These are phyloP conservation scores for Endocalyx cinctus DNA, from an alignment of 2,329 filamentous ascomycete species.

Conservation along the genomic window DNA sequence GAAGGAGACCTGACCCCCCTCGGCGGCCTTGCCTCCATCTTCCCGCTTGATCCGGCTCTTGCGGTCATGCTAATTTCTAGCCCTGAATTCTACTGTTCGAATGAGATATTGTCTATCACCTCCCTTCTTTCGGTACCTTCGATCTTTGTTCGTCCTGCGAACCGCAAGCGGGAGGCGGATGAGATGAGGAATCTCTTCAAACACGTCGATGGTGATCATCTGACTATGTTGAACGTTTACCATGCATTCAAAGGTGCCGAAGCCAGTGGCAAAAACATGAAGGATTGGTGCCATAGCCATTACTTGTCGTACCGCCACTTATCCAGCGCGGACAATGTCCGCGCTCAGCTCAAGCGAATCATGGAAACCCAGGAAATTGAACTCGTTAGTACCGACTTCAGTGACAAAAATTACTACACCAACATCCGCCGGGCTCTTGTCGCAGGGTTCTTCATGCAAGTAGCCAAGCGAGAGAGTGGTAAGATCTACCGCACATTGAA, in stretches of 20 bases:
- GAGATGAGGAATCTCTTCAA: constrained; percentile 96
- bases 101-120: constrained; percentile 94
- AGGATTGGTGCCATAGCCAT: constrained; percentile 95
- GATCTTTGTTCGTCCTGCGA: constrained; percentile 83
- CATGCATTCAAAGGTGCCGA: constrained; percentile 85
- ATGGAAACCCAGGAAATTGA: constrained; percentile 92
- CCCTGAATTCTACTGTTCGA: constrained; percentile 97
- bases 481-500: constrained; percentile 96
- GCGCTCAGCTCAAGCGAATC: constrained; percentile 84
- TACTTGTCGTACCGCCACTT: constrained; percentile 87
- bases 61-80: constrained; percentile 98
- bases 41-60: constrained; percentile 87
- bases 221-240: constrained; percentile 95
- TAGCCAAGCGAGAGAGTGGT: constrained; percentile 85
- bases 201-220: constrained; percentile 88
- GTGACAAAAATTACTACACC: constrained; percentile 95
- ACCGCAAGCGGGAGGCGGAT: constrained; percentile 83
- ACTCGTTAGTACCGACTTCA: constrained; percentile 82
- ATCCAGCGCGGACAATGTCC: constrained; percentile 90
- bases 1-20: constrained; percentile 88
- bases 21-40: constrained; percentile 85
- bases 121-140: constrained; percentile 91
- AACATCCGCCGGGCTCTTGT: constrained; percentile 93
- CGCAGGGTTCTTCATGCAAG: constrained; percentile 98
- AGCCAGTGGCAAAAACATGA: constrained; percentile 63